A percentile compares a stretch with the other conserved stretches of the same genome.
These are phyloP conservation scores for Cinchona pubescens DNA, from an alignment of 257 asterid species.

Conservation along the genomic window DNA sequence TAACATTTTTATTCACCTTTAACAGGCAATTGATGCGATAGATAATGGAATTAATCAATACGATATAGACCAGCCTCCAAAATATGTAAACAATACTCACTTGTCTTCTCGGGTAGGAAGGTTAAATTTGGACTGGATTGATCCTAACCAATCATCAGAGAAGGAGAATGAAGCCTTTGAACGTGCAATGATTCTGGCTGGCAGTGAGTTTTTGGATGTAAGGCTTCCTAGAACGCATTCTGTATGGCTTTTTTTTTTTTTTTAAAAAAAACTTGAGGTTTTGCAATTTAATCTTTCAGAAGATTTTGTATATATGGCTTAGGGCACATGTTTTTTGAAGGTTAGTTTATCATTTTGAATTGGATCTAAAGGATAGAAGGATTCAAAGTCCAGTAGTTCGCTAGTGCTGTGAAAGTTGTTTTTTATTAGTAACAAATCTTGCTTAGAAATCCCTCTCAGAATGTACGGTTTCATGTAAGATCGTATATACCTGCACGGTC, in stretches of 20 bases:
- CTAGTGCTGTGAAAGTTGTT: neutral
- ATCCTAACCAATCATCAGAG: conserved; percentile 78
- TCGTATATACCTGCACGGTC: conserved; percentile 93
- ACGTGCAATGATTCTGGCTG: conserved; percentile 77
- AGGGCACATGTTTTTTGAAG: neutral
- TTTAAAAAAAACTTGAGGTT: too few species aligned
- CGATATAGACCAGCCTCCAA: conserved; percentile 83
- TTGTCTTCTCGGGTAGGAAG: conserved; percentile 85
- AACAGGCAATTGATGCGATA: conserved; percentile 82
- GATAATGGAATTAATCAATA: conserved; percentile 89
- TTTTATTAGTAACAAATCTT: conserved; percentile 5
- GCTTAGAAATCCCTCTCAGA: conserved; percentile 40
- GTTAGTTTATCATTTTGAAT: neutral
- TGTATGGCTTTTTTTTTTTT: neutral
- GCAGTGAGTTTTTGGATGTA: conserved; percentile 79
- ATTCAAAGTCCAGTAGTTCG: neutral
- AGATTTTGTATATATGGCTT: neutral
- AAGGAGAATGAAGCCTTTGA: conserved; percentile 80
- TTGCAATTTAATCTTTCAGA: neutral
- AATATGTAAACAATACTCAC: conserved; percentile 71
- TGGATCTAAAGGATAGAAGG: neutral
- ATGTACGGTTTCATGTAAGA: conserved; percentile 49
- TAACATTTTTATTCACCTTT: conserved; percentile 13
- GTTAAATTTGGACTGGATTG: conserved; percentile 80
- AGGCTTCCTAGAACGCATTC: conserved; percentile 26